Evolutionary conservation across 805 yeast species (phyloP), one percentile per base, ranked within the genome.

Genomic region (Yamadazyma scolyti): DNA sequence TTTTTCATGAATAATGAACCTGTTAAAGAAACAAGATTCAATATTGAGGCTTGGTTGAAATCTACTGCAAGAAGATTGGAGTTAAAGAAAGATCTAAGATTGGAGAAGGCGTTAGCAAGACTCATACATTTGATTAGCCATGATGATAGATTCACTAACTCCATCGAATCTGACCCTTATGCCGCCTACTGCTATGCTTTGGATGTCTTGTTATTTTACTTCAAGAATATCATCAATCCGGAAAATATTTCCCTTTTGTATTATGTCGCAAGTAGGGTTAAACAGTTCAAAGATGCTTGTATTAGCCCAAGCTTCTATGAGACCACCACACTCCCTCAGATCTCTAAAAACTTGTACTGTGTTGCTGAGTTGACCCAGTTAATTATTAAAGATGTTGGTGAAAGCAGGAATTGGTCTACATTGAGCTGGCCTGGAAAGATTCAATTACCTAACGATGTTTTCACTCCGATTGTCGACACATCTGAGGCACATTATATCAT

Each of bases 1-100:
- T 85, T 82, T 50, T 81, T 84, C 49, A 65, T 73, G 44, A 95
- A 93, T 1, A 78, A 75, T 47, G 97, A 88, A 47, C 90, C 94
- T 0, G 70, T 73, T 17, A 45, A 44, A 3, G 54, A 54, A 1
- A 49, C 86, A 23, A 73, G 67, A 37, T 52, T 58, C 1, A 71
- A 74, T 23, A 70, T 76, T 0, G 65, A 67, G 21, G 81, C 80
- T 1, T 88, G 96, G 96, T 68, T 85, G 4, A 66, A 69, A 27
- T 79, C 90, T 1, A 66, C 79, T 10, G 69, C 71, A 39, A 54
- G 54, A 16, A 55, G 71, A 30, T 48, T 55, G 11, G 47, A 47
- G 20, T 53, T 54, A 5, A 57, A 45, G 27, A 43, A 46, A 6
- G 69, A 69, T 15, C 64, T 78, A 8, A 61, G 61, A 9, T 75